Evolutionary conservation across 2,329 filamentous ascomycete genomes (phyloP).

Genomic region (Paraconiothyrium sp.): DNA sequence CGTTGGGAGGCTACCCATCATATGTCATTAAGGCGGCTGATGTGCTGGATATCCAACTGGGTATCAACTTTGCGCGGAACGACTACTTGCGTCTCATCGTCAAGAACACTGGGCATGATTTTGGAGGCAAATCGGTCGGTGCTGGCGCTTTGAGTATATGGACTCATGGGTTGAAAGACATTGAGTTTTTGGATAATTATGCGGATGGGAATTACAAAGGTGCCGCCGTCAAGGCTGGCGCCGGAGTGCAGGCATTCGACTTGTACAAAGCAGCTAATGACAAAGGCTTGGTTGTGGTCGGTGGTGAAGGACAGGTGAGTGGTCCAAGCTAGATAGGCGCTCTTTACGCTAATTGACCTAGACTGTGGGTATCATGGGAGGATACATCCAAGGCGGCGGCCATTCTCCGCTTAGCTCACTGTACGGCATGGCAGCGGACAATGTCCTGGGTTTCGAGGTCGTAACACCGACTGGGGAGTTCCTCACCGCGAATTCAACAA

Average conservation of each 20-base stretch:
- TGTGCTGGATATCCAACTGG: conserved; percentile 38
- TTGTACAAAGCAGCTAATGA: conserved; percentile 39
- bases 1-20: conserved; percentile 37
- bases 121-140: conserved; percentile 37
- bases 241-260: conserved; percentile 40
- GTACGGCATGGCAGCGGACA: conserved; percentile 48
- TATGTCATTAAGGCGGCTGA: conserved; percentile 37
- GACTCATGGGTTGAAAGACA: conserved; percentile 43
- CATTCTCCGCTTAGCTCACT: conserved; percentile 61
- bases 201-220: conserved; percentile 39
- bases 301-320: conserved; percentile 33
- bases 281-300: conserved; percentile 34
- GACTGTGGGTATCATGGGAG: conserved; percentile 59
- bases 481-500: conserved; percentile 31
- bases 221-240: conserved; percentile 38
- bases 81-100: conserved; percentile 39
- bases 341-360: conserved; percentile 7
- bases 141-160: conserved; percentile 37
- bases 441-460: conserved; percentile 38
- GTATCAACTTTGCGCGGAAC: conserved; percentile 40
- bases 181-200: conserved; percentile 35
- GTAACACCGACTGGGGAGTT: conserved; percentile 36
- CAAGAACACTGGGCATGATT: conserved; percentile 47
- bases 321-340: neutral
- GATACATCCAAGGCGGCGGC: conserved; percentile 59